A percentile compares a stretch with the other conserved stretches of the same genome.
phyloP scores from a whole-genome alignment of 2,329 filamentous ascomycete species.

The Paracoccidioides brasiliensis region DNA sequence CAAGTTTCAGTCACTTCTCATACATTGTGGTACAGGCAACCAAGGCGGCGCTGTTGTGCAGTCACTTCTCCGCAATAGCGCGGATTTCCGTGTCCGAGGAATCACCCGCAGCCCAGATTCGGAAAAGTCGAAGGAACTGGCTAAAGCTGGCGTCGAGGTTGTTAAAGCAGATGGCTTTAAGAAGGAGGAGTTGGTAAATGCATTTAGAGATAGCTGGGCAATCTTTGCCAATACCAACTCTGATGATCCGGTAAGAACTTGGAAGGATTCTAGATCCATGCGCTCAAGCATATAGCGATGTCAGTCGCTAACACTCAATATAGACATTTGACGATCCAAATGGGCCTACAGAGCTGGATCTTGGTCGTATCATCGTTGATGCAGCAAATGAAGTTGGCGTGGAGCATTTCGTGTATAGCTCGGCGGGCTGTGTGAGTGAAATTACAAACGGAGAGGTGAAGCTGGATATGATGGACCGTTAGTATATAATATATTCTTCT shows the following conservation, averaged over 20 bases:
- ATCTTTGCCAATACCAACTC: conserved; percentile 2
- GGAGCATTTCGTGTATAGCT: conserved; percentile 3
- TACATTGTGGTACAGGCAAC: conserved; percentile 6
- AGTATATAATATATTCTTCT: neutral
- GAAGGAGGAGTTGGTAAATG: neutral
- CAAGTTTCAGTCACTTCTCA: neutral
- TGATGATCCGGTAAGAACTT: neutral
- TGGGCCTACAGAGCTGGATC: neutral
- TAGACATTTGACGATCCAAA: conserved; percentile 1
- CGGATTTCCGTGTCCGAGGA: conserved; percentile 13
- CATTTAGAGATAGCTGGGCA: conserved; percentile 3
- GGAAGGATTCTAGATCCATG: neutral
- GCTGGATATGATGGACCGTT: conserved; percentile 2
- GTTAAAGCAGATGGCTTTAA: conserved; percentile 12
- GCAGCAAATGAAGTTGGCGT: neutral
- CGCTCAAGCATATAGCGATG: neutral
- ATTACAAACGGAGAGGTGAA: neutral
- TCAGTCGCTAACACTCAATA: neutral
- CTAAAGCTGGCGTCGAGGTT: conserved; percentile 15
- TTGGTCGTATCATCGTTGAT: conserved; percentile 3
- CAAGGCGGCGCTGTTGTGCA: conserved; percentile 9
- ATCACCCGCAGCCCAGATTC: conserved; percentile 14
- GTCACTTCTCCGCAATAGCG: conserved; percentile 9
- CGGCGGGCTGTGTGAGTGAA: neutral
- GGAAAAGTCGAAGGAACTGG: conserved; percentile 7